phyloP scores from a whole-genome alignment of 208 protist genomes.

The Leishmania gerbilli region DNA sequence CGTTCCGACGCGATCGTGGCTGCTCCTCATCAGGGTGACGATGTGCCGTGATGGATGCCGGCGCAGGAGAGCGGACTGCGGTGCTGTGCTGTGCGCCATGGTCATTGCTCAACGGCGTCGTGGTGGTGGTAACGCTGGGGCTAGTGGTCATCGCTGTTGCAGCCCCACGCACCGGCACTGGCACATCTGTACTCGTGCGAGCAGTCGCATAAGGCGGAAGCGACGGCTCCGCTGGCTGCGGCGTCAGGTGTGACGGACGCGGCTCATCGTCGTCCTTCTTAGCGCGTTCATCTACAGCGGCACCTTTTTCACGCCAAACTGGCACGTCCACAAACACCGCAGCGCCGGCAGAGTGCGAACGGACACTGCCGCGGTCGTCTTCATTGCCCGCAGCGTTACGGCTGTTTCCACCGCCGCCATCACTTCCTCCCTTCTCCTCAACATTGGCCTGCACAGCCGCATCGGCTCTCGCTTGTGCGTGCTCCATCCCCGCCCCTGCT shows the following conservation, averaged over 20 bases:
- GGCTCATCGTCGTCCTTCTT: neutral
- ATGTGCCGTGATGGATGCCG: neutral
- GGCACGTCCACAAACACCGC: neutral
- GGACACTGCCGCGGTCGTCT: neutral
- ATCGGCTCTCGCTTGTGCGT: neutral
- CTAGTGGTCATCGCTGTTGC: neutral
- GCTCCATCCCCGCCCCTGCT: neutral
- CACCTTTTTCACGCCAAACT: neutral
- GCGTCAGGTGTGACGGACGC: neutral
- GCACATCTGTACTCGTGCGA: neutral
- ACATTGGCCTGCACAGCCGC: neutral
- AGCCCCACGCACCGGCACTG: neutral
- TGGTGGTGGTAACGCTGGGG: neutral
- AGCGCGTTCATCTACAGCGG: neutral
- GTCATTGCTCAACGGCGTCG: neutral
- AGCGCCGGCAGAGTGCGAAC: neutral
- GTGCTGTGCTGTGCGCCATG: neutral
- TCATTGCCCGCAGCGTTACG: neutral
- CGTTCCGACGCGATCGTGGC: neutral
- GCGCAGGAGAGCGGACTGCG: neutral
- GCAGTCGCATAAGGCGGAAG: neutral
- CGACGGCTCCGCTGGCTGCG: neutral
- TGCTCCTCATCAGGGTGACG: neutral
- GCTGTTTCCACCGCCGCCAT: neutral
- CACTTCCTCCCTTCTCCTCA: neutral